phyloP scores from a whole-genome alignment of 176 grass and related monocot species.

The Phragmites australis region DNA sequence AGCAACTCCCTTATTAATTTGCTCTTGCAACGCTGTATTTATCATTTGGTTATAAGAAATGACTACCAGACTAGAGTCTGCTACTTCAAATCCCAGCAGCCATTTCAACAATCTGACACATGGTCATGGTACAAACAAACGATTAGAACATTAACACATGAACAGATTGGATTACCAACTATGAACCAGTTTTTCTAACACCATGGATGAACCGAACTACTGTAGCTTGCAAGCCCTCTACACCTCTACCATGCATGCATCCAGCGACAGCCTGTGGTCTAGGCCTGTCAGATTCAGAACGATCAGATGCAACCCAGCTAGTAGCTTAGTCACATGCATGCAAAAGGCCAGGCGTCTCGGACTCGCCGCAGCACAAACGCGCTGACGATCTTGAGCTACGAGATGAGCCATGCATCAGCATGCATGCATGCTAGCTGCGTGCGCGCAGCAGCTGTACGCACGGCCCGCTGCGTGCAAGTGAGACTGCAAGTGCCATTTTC shows the following conservation, averaged over 20 bases:
- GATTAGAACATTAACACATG: no score
- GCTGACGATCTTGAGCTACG: conserved; percentile 28
- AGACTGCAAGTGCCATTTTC: no score
- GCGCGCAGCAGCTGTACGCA: no score
- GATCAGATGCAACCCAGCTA: conserved; percentile 15
- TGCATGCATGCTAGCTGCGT: neutral
- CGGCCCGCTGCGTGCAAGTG: conserved; percentile 21
- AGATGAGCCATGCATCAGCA: conserved; percentile 21
- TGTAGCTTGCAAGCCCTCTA: neutral
- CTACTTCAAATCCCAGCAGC: neutral
- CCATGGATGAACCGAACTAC: neutral
- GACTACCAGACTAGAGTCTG: neutral
- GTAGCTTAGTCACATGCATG: conserved; percentile 29
- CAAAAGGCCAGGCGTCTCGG: conserved; percentile 18
- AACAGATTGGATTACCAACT: neutral
- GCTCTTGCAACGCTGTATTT: no score
- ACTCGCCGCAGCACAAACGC: conserved; percentile 6
- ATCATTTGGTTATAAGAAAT: no score
- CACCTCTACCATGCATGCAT: neutral
- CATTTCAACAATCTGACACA: neutral
- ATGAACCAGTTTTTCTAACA: neutral
- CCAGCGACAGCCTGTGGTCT: no score
- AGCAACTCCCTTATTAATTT: no score
- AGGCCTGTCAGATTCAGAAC: conserved; percentile 9
- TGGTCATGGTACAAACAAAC: neutral